Evolutionary conservation across 441 rosid genomes (phyloP).

Genomic region (Geranium incanum): DNA sequence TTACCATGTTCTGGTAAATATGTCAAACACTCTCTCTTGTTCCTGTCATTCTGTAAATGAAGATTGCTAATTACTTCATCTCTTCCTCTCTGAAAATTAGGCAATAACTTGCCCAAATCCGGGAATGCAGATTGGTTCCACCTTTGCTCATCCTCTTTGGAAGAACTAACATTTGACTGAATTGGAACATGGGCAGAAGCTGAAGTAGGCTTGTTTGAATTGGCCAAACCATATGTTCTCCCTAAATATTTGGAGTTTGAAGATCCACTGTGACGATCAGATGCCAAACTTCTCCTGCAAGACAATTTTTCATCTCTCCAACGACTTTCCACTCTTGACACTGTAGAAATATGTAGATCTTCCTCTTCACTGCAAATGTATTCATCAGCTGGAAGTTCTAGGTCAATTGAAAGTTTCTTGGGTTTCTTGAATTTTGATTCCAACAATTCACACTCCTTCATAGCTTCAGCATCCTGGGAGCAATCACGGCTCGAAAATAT

Average conservation of each 20-base stretch:
- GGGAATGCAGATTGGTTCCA: constrained; percentile 1
- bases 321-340: constrained; percentile 36
- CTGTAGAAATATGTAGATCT: constrained; percentile 37
- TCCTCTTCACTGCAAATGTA: constrained; percentile 71
- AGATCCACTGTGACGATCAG: constrained; percentile 34
- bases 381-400: constrained; percentile 83
- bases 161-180: neutral
- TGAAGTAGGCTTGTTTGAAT: constrained; percentile 76
- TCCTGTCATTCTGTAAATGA: neutral
- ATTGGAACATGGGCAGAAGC: constrained; percentile 32
- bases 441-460: constrained; percentile 37
- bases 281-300: constrained; percentile 32
- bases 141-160: constrained; percentile 4
- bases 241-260: constrained; percentile 34
- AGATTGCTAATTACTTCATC: neutral
- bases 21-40: neutral
- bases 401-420: constrained; percentile 77
- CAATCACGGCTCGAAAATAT: constrained; percentile 45
- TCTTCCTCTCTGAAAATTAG: neutral
- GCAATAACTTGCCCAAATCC: constrained; percentile 1
- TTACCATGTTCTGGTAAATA: neutral
- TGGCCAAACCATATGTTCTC: constrained; percentile 54
- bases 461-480: constrained; percentile 49
- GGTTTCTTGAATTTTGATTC: constrained; percentile 64
- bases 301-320: constrained; percentile 32